Base-by-base conservation (phyloP, 2,329 filamentous ascomycete genomes). In the Talaromyces sp. region DNA sequence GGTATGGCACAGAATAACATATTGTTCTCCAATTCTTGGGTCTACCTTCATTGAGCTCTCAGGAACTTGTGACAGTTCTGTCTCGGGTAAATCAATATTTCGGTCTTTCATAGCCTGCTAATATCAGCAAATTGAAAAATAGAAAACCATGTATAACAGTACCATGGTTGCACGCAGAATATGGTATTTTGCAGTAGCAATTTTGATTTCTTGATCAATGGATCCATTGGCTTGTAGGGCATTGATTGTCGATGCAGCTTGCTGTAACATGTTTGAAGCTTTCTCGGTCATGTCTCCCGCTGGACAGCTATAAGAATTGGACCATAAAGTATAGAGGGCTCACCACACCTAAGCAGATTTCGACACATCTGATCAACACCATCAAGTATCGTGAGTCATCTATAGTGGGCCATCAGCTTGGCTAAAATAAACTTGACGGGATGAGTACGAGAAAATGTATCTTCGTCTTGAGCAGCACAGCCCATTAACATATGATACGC, bases 51-150 rank as follows among this genome's bases (percentile, higher is more conserved):
- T 25, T 68, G 69, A 42, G 67, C 72, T 10, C 75, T 72, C n/a
- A 63, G 76, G 67, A 54, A 85, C 75, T 67, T 90, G 90, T 39
- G 74, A 75, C 72, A 88, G 93, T 80, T 95, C 86, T 72, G 91
- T 86, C 59, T 96, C 91, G 30, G 91, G 90, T 55, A 92, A 83
- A 61, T 93, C 89, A 15, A 89, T 79, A 47, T 88, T 84, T 47
- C 85, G 81, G 30, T 53, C 39, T 33, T 59, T 64, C 19, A 63
- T 22, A 25, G 54, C 58, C 61, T 59, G 39, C 5, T 13, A 17
- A 33, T 2, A 2, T 32, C n/a, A 22, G 28, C 33, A 30, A 7
- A 30, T 53, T 10, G 13, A 19, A 47, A 10, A 25, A 60, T 25
- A 8, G 1, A 30, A 28, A 15, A 42, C 1, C 2, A 56, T 57